Evolutionary conservation across 306 rosid species (phyloP), one percentile per base, ranked within the genome.

Genomic region (Chamaecrista fasciculata): DNA sequence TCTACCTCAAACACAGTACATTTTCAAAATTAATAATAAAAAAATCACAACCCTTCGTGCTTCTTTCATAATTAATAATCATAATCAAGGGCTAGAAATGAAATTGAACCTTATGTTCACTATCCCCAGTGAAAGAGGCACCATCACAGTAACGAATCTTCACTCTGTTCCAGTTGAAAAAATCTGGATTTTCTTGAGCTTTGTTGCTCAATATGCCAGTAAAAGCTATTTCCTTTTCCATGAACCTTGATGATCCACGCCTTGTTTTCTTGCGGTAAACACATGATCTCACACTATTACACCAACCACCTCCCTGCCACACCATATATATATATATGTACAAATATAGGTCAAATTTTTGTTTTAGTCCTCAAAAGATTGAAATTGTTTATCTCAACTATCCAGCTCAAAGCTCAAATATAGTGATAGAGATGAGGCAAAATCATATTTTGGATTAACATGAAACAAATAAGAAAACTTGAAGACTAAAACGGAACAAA

Each of bases 221-320:
- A 66, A 94, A 94, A 33, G 84, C 75, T 67, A 88, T 56, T 42
- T 72, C 74, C 71, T 85, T 90, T 82, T 90, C 98, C 98, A 90
- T 94, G 81, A 33, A 90, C 12, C 23, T 43, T 23, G 97, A 86
- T 16, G 97, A 94, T 58, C 98, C 96, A 33, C 86, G 86, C 55
- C 85, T 63, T 14, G 96, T 68, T 49, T 52, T 94, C 85, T 85
- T 88, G 39, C 96, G 96, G 62, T 75, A 94, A 31, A 86, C 83
- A 25, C 98, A 90, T 63, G 76, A 62, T 76, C 84, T 88, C 39
- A 88, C 23, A 50, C 71, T 74, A 72, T 88, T 90, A 78, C 97
- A 88, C 98, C 97, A 94, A 51, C 96, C 98, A 65, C 98, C 98
- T 46, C 98, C 98, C 97, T 90, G 91, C 65, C 86, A 85, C 55